These are phyloP conservation scores for Endothia cerciana DNA, from an alignment of 2,329 filamentous ascomycete genomes.

Conservation along the genomic window DNA sequence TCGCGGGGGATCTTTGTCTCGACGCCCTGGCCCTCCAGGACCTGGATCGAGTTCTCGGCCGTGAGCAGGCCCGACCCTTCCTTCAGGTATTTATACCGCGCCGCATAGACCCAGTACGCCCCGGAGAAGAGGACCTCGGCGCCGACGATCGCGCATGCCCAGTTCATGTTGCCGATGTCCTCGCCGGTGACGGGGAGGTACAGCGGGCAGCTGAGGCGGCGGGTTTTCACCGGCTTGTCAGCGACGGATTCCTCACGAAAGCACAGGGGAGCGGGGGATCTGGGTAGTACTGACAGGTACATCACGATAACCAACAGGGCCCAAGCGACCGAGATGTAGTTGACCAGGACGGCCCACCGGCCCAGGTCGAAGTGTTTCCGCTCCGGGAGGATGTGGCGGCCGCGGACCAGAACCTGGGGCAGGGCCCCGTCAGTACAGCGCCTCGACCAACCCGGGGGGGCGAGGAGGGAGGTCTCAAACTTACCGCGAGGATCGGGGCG, in stretches of 20 bases:
- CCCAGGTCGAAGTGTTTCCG: constrained; percentile 14
- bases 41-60: not conserved
- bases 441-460: not conserved
- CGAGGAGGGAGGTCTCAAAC: not conserved
- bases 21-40: not conserved
- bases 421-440: not conserved
- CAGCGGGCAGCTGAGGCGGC: not conserved
- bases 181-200: constrained; percentile 4
- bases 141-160: constrained; percentile 11
- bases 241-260: not conserved
- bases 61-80: not conserved
- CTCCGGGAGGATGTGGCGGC: constrained; percentile 6
- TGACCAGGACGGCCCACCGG: constrained; percentile 3
- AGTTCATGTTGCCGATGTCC: constrained; percentile 12
- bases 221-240: too few relatives aligned
- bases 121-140: constrained; percentile 7
- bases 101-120: constrained; percentile 11
- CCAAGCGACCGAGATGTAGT: constrained; percentile 8
- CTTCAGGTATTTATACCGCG: constrained; percentile 10
- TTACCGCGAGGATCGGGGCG: constrained; percentile 10
- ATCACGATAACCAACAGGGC: constrained; percentile 6
- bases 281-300: constrained; percentile 8
- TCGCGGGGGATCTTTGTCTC: not conserved
- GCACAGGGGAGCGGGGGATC: not conserved
- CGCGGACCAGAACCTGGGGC: constrained; percentile 8